Evolutionary conservation across 2,329 filamentous ascomycete species (phyloP).

Genomic region (Didymella pinodella): DNA sequence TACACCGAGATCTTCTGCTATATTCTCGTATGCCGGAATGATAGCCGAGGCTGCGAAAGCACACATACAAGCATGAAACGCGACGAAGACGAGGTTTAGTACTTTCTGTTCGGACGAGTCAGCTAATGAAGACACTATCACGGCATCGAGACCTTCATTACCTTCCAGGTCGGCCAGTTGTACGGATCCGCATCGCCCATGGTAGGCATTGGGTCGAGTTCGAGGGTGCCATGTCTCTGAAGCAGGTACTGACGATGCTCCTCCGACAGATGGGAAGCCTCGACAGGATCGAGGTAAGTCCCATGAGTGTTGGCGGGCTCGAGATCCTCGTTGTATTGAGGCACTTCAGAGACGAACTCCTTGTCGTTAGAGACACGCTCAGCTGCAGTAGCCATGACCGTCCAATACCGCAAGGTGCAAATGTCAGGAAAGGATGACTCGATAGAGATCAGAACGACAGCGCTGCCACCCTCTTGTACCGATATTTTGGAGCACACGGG

Average conservation of each 20-base stretch:
- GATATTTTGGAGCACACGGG: conserved; percentile 6
- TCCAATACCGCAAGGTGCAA: conserved; percentile 1
- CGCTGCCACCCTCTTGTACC: conserved; percentile 24
- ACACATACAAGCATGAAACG: conserved; percentile 65
- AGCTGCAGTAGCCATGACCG: conserved; percentile 14
- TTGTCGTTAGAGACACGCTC: conserved; percentile 13
- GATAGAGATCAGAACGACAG: conserved; percentile 5
- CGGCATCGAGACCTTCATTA: conserved; percentile 26
- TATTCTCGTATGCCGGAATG: conserved; percentile 62
- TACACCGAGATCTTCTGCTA: conserved; percentile 60
- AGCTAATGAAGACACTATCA: neutral
- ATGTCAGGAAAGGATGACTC: conserved; percentile 11
- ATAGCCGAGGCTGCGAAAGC: conserved; percentile 64
- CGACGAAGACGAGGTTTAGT: conserved; percentile 61
- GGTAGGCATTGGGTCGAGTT: conserved; percentile 62
- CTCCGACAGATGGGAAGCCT: conserved; percentile 49
- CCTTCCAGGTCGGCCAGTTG: conserved; percentile 64
- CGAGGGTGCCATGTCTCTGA: conserved; percentile 61
- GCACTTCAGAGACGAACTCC: conserved; percentile 6
- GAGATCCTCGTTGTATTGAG: conserved; percentile 31
- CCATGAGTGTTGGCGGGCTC: conserved; percentile 40
- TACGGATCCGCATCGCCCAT: conserved; percentile 62
- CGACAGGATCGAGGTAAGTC: conserved; percentile 38
- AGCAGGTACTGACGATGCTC: conserved; percentile 62
- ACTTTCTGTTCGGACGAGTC: conserved; percentile 54